Base-by-base conservation (phyloP, 805 yeast species). In the Teunomyces cretensis region DNA sequence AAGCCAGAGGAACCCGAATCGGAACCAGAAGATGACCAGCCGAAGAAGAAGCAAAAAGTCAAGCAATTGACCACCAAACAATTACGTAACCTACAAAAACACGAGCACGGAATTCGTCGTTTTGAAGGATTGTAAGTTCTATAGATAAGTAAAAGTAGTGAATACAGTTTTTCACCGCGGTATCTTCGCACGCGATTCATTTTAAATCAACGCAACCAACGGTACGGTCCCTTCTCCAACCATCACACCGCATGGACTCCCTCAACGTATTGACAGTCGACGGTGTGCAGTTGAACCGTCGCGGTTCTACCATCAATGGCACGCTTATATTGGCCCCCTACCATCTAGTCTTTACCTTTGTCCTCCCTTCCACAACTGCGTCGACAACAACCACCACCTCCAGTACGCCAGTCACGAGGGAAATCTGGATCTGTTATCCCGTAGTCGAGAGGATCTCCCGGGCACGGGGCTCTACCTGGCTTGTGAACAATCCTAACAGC, bases 341-440 rank as follows among this genome's bases (percentile, higher is more conserved):
- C 47, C 77, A 72, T 51, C 59, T 71, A 46, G 74, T 72, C 7
- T 72, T 72, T 51, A 62, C 67, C 28, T 72, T 68, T 45, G 28
- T 40, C 16, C 55, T 43, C 19, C 46, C 39, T 31, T 33, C 42
- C 28, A 15, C 26, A 28, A n/a, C 36, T 12, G 38, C 26, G 17
- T 17, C 38, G 26, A 30, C 14, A 17, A 9, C 27, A 17, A 30
- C 26, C 6, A 6, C 22, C 6, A 19, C 22, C 19, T 7, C 28
- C 37, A n/a, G 16, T 30, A 24, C 32, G 8, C 36, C 37, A 19
- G 33, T 39, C 22, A 57, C 71, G 7, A 70, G 81, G 46, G 98
- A 94, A 62, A 79, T 88, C 26, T 94, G 98, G 99, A 76, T 89
- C 26, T 86, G 96, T 47, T 92, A 89, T 63, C 97, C 97, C 1